Conservation (phyloP, 192 early-diverging fungal species). For the Backusella liffmaniae region DNA sequence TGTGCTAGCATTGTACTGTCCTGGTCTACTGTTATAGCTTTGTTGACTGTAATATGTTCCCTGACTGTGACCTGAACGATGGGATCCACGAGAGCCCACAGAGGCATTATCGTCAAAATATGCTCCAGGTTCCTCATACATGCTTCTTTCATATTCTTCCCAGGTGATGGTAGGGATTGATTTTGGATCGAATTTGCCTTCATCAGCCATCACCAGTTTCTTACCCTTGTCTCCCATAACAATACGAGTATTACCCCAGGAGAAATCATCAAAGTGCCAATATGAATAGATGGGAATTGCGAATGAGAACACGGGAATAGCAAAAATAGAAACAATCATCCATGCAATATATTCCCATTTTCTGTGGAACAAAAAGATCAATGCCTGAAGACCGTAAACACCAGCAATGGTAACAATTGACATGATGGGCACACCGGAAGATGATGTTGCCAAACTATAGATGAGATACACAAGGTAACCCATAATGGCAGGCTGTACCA, state of each 20-base stretch:
- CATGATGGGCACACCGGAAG: constrained; percentile 68
- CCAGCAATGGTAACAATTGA: constrained; percentile 82
- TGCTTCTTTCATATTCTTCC: constrained; percentile 76
- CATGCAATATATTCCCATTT: constrained; percentile 92
- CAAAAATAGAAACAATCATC: constrained; percentile 95
- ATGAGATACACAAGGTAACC: constrained; percentile 84
- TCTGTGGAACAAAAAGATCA: constrained; percentile 71
- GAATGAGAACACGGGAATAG: constrained; percentile 85
- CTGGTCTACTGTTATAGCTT: constrained; percentile 10
- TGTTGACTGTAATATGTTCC: constrained; percentile 38
- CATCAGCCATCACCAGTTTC: constrained; percentile 60
- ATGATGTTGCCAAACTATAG: constrained; percentile 55
- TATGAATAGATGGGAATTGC: constrained; percentile 86
- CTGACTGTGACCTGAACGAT: constrained; percentile 44
- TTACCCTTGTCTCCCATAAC: constrained; percentile 85
- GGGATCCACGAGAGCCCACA: constrained; percentile 44
- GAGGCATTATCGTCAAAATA: constrained; percentile 42
- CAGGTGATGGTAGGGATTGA: constrained; percentile 73
- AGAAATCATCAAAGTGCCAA: constrained; percentile 99
- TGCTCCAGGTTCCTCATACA: constrained; percentile 38
- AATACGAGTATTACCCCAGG: constrained; percentile 95
- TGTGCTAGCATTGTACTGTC: constrained; percentile 17
- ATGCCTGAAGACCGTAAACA: constrained; percentile 85
- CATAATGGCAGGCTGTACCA: constrained; percentile 90
- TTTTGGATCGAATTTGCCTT: constrained; percentile 74